Percentiles rank a stretch among this genome's conserved stretches.
Evolutionary conservation across 2,329 filamentous ascomycete genomes (phyloP).

Genomic region (Daldinia eschscholtzii): DNA sequence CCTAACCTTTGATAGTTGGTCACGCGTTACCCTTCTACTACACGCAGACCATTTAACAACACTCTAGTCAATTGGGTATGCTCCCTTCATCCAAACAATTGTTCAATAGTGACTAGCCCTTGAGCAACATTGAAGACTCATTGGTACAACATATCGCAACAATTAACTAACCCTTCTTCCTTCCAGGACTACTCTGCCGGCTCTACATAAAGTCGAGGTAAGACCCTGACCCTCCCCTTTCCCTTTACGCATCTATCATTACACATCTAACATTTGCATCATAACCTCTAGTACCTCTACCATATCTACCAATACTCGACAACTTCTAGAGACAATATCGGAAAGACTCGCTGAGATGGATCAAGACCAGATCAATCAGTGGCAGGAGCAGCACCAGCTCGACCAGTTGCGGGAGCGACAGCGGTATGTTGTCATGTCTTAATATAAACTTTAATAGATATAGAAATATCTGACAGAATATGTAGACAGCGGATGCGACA

Average conservation of each 20-base stretch:
- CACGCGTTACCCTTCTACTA: not conserved
- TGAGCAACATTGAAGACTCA: slow-evolving; percentile 7
- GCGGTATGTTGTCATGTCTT: not conserved
- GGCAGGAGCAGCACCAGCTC: no score
- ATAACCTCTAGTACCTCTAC: not conserved
- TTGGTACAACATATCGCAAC: not conserved
- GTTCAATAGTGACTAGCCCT: slow-evolving; percentile 4
- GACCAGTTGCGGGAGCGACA: no score
- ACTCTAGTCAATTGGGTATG: not conserved
- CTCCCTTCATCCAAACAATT: slow-evolving; percentile 6
- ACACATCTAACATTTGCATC: slow-evolving; percentile 6
- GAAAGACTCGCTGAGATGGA: not conserved
- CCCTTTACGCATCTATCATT: slow-evolving; percentile 5
- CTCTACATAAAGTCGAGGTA: slow-evolving; percentile 7
- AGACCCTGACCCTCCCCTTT: not conserved
- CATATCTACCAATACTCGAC: no score
- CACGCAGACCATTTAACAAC: not conserved
- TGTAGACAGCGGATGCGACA: no score
- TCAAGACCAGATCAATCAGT: not conserved
- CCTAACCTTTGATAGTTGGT: not conserved
- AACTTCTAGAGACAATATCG: not conserved
- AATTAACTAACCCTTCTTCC: not conserved
- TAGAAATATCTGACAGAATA: slow-evolving; percentile 1
- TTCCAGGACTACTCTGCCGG: not conserved
- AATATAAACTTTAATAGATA: not conserved